Percentiles rank a stretch among this genome's conserved stretches.
Evolutionary conservation across 768 basidiomycete species (phyloP).

Genomic region (Tubosaeta sp.): DNA sequence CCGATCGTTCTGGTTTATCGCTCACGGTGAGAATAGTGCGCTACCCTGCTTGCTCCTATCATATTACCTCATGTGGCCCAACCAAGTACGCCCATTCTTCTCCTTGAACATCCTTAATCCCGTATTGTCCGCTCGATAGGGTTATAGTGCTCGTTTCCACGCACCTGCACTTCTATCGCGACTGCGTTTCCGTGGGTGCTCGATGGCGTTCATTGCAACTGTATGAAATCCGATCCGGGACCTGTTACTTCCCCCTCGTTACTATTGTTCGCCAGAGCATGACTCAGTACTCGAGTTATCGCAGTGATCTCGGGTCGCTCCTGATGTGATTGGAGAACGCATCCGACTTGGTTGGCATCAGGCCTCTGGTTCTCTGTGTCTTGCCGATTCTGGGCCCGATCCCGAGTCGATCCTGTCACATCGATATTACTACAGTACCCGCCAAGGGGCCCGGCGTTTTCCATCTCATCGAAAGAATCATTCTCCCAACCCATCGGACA

Average conservation of each 20-base stretch:
- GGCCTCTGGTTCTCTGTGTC: background rate
- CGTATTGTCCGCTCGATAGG: constrained; percentile 22
- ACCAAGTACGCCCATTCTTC: background rate
- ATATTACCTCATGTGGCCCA: background rate
- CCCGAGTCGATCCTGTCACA: background rate
- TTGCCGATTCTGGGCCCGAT: constrained; percentile 4
- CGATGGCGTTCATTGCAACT: constrained; percentile 7
- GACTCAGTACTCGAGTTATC: constrained; percentile 1
- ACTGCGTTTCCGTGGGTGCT: constrained; percentile 7
- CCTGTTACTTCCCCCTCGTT: background rate
- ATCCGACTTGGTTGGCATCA: background rate
- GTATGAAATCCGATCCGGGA: background rate
- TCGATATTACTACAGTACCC: background rate
- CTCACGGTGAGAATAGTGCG: constrained; percentile 2
- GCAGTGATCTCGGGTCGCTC: constrained; percentile 5
- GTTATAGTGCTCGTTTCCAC: constrained; percentile 16
- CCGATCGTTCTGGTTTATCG: background rate
- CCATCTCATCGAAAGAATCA: constrained; percentile 6
- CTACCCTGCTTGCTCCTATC: constrained; percentile 11
- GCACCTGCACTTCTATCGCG: constrained; percentile 8
- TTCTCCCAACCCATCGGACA: constrained; percentile 5
- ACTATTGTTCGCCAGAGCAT: background rate
- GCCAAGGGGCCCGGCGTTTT: background rate
- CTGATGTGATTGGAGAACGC: constrained; percentile 3
- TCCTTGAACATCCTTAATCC: constrained; percentile 17